Conservation (phyloP, 768 basidiomycete genomes). For the Psilocybe sp. region DNA sequence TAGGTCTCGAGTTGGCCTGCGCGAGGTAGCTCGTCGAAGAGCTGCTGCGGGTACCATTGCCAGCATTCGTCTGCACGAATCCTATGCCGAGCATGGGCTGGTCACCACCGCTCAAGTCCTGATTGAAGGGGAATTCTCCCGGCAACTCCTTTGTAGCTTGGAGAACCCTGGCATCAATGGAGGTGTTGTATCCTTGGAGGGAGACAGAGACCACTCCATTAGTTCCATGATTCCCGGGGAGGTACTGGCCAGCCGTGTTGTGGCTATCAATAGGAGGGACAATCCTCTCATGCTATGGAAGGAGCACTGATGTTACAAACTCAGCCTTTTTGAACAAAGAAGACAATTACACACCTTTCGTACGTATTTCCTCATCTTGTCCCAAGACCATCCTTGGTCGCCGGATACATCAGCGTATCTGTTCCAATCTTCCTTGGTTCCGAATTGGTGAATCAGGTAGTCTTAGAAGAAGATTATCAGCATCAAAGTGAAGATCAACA, state of each 20-base stretch:
- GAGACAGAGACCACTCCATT: slow-evolving; percentile 30
- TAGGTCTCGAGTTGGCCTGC: slow-evolving; percentile 24
- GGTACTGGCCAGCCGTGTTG: slow-evolving; percentile 32
- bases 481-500: no score
- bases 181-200: slow-evolving; percentile 25
- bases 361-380: slow-evolving; percentile 30
- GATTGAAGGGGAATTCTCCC: slow-evolving; percentile 31
- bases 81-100: slow-evolving; percentile 26
- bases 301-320: no score
- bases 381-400: slow-evolving; percentile 37
- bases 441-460: slow-evolving; percentile 32
- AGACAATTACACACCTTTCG: slow-evolving; percentile 19
- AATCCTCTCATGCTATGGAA: slow-evolving; percentile 31
- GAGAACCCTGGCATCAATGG: slow-evolving; percentile 31
- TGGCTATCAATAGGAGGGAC: slow-evolving; percentile 33
- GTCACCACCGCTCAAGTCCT: slow-evolving; percentile 31
- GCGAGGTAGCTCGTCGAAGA: slow-evolving; percentile 35
- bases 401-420: slow-evolving; percentile 30
- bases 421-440: slow-evolving; percentile 35
- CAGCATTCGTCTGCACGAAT: slow-evolving; percentile 30
- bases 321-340: no score
- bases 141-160: slow-evolving; percentile 28
- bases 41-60: slow-evolving; percentile 28
- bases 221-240: slow-evolving; percentile 31
- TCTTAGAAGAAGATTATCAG: slow-evolving; percentile 18